Evolutionary conservation across 139 green algal genomes (phyloP).

Genomic region (Trebouxia sp.): DNA sequence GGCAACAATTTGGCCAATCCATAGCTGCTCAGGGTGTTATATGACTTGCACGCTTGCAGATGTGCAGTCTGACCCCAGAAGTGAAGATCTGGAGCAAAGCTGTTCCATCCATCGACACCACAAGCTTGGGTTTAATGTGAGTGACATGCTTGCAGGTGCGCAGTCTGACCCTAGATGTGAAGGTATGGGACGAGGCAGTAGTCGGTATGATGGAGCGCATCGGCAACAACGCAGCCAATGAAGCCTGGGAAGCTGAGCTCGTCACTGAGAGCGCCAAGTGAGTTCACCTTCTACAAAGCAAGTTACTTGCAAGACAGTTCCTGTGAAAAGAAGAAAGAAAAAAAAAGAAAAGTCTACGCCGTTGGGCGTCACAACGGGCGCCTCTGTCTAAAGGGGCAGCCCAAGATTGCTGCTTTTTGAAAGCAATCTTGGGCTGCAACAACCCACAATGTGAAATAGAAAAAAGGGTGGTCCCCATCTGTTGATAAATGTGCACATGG

Average conservation of each 20-base stretch:
- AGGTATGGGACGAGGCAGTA: slow-evolving; percentile 60
- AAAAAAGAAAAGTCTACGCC: no score
- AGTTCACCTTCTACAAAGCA: neutral
- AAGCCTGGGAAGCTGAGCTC: slow-evolving; percentile 45
- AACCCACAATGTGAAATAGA: no score
- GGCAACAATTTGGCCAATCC: slow-evolving; percentile 62
- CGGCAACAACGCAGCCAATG: slow-evolving; percentile 59
- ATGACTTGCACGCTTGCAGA: slow-evolving; percentile 60
- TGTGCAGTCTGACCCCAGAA: slow-evolving; percentile 73
- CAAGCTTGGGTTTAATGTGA: no score
- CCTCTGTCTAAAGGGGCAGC: no score
- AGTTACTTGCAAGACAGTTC: no score
- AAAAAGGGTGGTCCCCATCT: no score
- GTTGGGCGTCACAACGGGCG: no score
- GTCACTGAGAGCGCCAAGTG: neutral
- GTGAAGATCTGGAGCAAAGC: slow-evolving; percentile 62
- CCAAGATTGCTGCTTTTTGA: no score
- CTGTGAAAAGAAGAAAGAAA: no score
- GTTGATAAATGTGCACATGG: no score
- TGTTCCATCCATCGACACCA: no score
- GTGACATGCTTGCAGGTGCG: slow-evolving; percentile 55
- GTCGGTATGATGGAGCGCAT: slow-evolving; percentile 63
- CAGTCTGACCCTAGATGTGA: slow-evolving; percentile 74
- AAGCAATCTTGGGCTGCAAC: neutral
- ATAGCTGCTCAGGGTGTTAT: no score